These are phyloP conservation scores for Podila clonocystis DNA, from an alignment of 192 early-diverging fungal genomes.

Conservation along the genomic window DNA sequence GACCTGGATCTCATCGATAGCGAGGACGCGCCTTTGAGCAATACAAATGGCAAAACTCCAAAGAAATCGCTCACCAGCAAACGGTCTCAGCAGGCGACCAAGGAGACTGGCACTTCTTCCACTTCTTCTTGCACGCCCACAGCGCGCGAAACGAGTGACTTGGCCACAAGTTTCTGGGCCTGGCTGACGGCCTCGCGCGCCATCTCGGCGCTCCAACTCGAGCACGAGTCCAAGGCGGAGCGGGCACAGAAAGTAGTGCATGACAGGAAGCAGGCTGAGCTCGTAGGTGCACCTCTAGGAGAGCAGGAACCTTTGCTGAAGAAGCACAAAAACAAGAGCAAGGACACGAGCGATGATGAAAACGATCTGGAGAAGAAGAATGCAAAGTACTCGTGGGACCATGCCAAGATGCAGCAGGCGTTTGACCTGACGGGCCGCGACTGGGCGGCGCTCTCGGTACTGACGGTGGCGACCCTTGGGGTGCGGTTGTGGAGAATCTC, in stretches of 20 bases:
- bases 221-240: not conserved
- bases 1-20: not conserved
- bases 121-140: not conserved
- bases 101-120: not conserved
- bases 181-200: not conserved
- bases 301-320: too few relatives aligned
- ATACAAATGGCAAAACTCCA: not conserved
- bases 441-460: slow-evolving; percentile 11
- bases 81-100: not conserved
- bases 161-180: not conserved
- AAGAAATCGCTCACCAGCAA: not conserved
- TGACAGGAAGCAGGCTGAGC: not conserved
- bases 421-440: slow-evolving; percentile 8
- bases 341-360: not conserved
- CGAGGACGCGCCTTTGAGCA: not conserved
- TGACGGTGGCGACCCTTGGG: slow-evolving; percentile 25
- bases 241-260: not conserved
- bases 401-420: not conserved
- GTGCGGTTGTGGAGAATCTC: slow-evolving; percentile 46
- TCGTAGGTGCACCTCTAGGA: too few relatives aligned
- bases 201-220: not conserved
- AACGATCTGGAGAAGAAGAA: slow-evolving; percentile 11
- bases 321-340: too few relatives aligned
- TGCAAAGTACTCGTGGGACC: slow-evolving; percentile 7
- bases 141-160: not conserved